phyloP scores from a whole-genome alignment of 225 moss, liverwort and hornwort species.

The Antitrichia curtipendula region DNA sequence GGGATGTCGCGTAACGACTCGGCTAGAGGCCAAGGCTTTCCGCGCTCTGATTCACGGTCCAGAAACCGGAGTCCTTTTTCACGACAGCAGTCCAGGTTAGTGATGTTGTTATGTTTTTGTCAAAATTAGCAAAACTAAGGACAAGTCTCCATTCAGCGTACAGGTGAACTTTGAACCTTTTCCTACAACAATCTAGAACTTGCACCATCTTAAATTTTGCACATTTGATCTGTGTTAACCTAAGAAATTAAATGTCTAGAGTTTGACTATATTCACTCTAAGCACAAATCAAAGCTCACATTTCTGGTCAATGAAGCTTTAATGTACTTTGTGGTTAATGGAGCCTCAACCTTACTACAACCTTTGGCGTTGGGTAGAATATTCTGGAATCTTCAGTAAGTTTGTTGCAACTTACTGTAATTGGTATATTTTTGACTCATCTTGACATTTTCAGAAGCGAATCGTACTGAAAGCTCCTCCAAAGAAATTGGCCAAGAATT shows the following conservation, averaged over 20 bases:
- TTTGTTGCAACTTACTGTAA: not conserved
- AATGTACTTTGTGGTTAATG: not conserved
- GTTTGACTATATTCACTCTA: not conserved
- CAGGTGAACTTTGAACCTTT: not conserved
- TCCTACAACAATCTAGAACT: not conserved
- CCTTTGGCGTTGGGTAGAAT: not conserved
- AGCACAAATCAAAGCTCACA: not conserved
- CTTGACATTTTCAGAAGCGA: not conserved
- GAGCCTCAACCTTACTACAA: not conserved
- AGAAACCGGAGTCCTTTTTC: constrained; percentile 16
- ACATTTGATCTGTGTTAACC: not conserved
- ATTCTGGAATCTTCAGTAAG: not conserved
- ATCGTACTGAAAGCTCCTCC: not conserved
- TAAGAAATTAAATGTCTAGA: too few relatives aligned
- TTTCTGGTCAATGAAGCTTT: not conserved
- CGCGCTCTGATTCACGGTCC: constrained; percentile 25
- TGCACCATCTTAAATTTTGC: not conserved
- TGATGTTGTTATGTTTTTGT: not conserved
- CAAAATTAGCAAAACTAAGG: not conserved
- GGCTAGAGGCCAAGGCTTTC: constrained; percentile 10
- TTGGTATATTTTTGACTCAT: not conserved
- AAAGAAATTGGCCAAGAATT: not conserved
- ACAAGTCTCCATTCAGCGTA: not conserved
- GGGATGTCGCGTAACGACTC: constrained; percentile 26
- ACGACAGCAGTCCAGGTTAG: constrained; percentile 23